Conservation (phyloP, 257 asterid genomes). For the Scutellaria baicalensis region DNA sequence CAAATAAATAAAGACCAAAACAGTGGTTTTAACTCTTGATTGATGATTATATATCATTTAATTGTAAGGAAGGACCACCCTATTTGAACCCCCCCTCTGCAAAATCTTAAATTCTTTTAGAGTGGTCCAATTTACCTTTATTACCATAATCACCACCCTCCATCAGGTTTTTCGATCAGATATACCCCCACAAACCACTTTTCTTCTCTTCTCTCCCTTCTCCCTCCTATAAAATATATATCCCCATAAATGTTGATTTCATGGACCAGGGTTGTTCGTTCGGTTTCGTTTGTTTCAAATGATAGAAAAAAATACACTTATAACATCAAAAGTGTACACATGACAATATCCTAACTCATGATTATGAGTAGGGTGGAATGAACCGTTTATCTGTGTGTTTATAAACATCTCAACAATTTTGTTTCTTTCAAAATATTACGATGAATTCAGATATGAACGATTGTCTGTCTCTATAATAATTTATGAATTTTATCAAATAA, state of each 20-base stretch:
- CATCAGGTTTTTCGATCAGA: not conserved
- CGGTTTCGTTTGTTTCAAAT: no score
- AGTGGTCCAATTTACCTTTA: constrained; percentile 33
- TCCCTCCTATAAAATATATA: not conserved
- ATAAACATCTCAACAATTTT: no score
- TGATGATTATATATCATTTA: not conserved
- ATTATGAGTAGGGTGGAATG: no score
- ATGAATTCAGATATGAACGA: no score
- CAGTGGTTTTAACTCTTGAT: not conserved
- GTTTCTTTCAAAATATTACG: no score
- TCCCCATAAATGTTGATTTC: not conserved
- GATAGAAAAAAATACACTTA: no score
- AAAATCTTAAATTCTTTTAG: constrained; percentile 14
- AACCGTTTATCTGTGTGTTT: no score
- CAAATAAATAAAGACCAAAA: not conserved
- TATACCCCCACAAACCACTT: constrained; percentile 16
- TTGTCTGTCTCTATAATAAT: no score
- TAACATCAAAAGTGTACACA: no score
- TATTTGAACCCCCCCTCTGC: constrained; percentile 12
- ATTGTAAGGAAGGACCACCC: constrained; percentile 37
- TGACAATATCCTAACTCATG: no score
- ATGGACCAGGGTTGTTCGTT: no score
- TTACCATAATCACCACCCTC: constrained; percentile 8
- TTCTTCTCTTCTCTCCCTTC: constrained; percentile 2
- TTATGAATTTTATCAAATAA: no score